Evolutionary conservation across 768 basidiomycete genomes (phyloP).

Genomic region (Gloeostereum incarnatum): DNA sequence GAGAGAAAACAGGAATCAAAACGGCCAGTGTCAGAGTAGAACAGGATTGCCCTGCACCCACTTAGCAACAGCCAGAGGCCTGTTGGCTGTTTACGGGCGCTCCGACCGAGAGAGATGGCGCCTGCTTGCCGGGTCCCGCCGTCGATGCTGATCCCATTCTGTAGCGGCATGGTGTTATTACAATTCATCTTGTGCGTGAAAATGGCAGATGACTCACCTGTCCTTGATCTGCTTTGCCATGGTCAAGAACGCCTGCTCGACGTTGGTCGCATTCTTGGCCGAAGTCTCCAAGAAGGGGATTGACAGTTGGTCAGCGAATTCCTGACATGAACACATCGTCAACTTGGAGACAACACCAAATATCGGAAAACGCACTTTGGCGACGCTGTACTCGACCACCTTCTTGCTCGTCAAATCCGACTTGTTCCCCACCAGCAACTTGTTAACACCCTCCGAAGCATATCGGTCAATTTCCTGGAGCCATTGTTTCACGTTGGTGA

Average conservation of each 20-base stretch:
- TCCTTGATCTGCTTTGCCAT: constrained; percentile 97
- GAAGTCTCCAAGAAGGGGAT: constrained; percentile 98
- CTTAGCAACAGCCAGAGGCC: constrained; percentile 76
- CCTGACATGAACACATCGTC: constrained; percentile 29
- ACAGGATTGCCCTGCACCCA: no score
- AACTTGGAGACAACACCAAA: not conserved
- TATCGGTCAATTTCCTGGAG: constrained; percentile 90
- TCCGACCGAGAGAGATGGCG: constrained; percentile 79
- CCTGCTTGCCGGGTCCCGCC: constrained; percentile 66
- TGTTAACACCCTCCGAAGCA: constrained; percentile 98
- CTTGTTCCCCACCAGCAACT: constrained; percentile 97
- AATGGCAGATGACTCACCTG: constrained; percentile 37
- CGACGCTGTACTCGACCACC: constrained; percentile 82
- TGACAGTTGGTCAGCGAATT: constrained; percentile 90
- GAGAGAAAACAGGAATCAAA: not conserved
- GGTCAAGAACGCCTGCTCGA: constrained; percentile 98
- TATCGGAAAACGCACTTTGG: constrained; percentile 45
- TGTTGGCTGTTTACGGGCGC: constrained; percentile 68
- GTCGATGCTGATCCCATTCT: constrained; percentile 85
- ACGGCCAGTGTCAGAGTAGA: no score
- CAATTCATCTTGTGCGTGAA: not conserved
- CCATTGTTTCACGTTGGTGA: constrained; percentile 94
- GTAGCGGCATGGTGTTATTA: constrained; percentile 2
- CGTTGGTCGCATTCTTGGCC: constrained; percentile 98
- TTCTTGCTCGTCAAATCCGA: constrained; percentile 97